Evolutionary conservation across 495 filamentous ascomycete species (phyloP).

Genomic region (Xylaria palmicola): DNA sequence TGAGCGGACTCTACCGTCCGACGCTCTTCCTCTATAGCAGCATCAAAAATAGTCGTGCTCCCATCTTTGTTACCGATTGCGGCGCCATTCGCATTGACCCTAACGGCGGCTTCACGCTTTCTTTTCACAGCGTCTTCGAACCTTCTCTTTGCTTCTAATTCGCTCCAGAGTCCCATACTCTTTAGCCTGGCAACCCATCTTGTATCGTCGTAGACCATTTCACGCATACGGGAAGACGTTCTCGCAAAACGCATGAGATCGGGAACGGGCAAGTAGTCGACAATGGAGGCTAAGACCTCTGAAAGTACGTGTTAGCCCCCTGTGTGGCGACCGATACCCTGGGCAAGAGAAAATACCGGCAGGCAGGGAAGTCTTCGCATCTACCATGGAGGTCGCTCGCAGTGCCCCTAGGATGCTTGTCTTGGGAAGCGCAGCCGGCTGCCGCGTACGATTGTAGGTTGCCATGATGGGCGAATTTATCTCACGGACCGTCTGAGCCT

Average conservation of each 20-base stretch:
- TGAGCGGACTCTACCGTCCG: constrained; percentile 26
- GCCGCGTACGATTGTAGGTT: constrained; percentile 61
- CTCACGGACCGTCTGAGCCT: background rate
- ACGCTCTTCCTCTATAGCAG: constrained; percentile 57
- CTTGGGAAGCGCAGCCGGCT: constrained; percentile 42
- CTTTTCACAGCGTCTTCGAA: constrained; percentile 72
- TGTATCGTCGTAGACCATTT: constrained; percentile 99
- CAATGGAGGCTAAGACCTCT: constrained; percentile 87
- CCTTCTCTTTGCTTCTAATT: constrained; percentile 74
- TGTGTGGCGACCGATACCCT: background rate
- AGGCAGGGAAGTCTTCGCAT: constrained; percentile 71
- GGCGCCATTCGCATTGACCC: constrained; percentile 21
- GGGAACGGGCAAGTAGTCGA: constrained; percentile 82
- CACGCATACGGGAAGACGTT: constrained; percentile 82
- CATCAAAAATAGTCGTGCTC: constrained; percentile 69
- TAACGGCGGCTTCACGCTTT: constrained; percentile 55
- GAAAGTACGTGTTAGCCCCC: constrained; percentile 9
- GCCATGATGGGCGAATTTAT: constrained; percentile 48
- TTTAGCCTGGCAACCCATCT: constrained; percentile 86
- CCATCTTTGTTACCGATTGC: constrained; percentile 20
- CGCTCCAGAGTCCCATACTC: constrained; percentile 90
- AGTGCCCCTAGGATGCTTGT: constrained; percentile 68
- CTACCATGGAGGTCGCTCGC: constrained; percentile 71
- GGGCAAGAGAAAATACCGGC: constrained; percentile 56
- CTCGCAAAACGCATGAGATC: constrained; percentile 86